Conservation (phyloP, 768 basidiomycete species). For the Daedalea quercina region DNA sequence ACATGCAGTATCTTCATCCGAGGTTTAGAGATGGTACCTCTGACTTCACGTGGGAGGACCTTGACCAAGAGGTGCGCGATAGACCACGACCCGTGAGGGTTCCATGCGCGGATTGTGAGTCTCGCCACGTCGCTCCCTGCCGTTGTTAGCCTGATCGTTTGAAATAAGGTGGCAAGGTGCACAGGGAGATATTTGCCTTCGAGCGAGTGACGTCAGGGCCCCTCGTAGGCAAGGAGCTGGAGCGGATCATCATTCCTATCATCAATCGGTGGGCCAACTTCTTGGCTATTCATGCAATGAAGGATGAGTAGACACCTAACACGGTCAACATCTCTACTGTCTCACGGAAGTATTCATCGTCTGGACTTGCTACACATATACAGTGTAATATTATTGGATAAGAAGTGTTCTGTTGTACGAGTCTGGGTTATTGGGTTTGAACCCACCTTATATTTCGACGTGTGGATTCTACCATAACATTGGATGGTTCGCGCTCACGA, state of each 20-base stretch:
- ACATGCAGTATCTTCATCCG: slow-evolving; percentile 53
- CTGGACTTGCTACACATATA: too few species aligned
- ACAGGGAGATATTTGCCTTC: slow-evolving; percentile 81
- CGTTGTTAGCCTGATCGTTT: slow-evolving; percentile 1
- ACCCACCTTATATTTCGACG: too few species aligned
- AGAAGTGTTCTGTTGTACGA: too few species aligned
- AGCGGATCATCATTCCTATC: slow-evolving; percentile 64
- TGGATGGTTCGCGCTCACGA: too few species aligned
- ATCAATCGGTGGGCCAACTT: slow-evolving; percentile 76
- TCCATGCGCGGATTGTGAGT: slow-evolving; percentile 41
- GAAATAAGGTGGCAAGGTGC: slow-evolving; percentile 46
- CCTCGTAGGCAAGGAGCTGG: slow-evolving; percentile 67
- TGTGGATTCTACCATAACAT: too few species aligned
- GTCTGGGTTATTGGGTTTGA: too few species aligned
- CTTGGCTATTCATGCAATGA: slow-evolving; percentile 17
- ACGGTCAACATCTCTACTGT: neutral
- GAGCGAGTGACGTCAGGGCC: slow-evolving; percentile 42
- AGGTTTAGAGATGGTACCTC: slow-evolving; percentile 30
- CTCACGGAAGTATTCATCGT: too few species aligned
- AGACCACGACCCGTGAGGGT: slow-evolving; percentile 10
- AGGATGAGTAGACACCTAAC: neutral
- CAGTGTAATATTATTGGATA: too few species aligned
- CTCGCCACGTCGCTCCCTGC: slow-evolving; percentile 4
- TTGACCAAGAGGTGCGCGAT: slow-evolving; percentile 9
- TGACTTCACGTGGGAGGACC: neutral